Conservation (phyloP, 2,329 filamentous ascomycete species). For the Cordyceps farinosa region DNA sequence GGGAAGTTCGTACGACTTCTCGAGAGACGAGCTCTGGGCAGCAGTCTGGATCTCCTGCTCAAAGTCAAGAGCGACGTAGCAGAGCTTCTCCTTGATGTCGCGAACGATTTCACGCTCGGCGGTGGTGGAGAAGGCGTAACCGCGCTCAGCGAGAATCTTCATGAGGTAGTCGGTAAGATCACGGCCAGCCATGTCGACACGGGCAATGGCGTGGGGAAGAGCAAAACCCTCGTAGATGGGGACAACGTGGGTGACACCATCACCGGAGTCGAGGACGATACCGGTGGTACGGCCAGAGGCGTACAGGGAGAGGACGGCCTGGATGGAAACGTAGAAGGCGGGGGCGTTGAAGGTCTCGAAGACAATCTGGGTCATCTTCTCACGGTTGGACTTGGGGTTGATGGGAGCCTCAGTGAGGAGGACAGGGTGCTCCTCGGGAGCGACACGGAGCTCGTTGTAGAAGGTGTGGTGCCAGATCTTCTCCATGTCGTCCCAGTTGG, state of each 20-base stretch:
- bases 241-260: conserved; percentile 99
- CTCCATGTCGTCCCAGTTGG: conserved; percentile 99
- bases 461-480: conserved; percentile 99
- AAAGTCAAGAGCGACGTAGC: conserved; percentile 99
- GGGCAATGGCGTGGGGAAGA: conserved; percentile 98
- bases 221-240: conserved; percentile 99
- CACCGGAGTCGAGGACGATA: conserved; percentile 99
- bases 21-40: conserved; percentile 95
- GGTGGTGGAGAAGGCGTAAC: conserved; percentile 99
- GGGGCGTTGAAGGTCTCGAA: conserved; percentile 99
- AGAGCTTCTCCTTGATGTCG: conserved; percentile 99
- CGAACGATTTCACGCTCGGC: conserved; percentile 99
- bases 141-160: conserved; percentile 99
- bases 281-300: conserved; percentile 99
- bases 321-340: conserved; percentile 99
- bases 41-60: conserved; percentile 99
- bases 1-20: conserved; percentile 99
- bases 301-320: conserved; percentile 98
- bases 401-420: conserved; percentile 98
- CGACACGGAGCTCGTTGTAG: conserved; percentile 99
- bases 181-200: conserved; percentile 99
- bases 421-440: conserved; percentile 99
- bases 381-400: conserved; percentile 99
- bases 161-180: conserved; percentile 99
- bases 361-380: conserved; percentile 99